Evolutionary conservation across 345 rosid genomes (phyloP).

Genomic region (Balakata baccata): DNA sequence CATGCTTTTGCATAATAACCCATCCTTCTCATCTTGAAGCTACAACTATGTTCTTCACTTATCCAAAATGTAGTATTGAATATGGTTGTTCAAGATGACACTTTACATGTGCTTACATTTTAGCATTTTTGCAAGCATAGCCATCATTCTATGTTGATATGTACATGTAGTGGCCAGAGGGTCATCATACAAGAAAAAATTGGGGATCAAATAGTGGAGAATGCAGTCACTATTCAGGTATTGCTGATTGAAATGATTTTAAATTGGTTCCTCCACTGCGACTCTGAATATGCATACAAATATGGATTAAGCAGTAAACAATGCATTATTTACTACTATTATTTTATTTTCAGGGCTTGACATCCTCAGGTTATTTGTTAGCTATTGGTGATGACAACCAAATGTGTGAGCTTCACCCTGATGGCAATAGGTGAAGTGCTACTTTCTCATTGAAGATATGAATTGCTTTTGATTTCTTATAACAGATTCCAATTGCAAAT

Average conservation of each 20-base stretch:
- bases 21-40: not conserved
- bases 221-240: constrained; percentile 81
- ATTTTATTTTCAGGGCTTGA: constrained; percentile 58
- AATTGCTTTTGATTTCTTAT: not conserved
- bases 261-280: not conserved
- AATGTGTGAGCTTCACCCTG: constrained; percentile 92
- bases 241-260: not conserved
- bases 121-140: too few species aligned
- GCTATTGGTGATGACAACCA: constrained; percentile 75
- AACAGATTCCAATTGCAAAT: not conserved
- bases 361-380: constrained; percentile 71
- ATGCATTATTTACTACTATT: not conserved
- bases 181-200: constrained; percentile 62
- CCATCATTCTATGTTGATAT: constrained; percentile 16
- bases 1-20: not conserved
- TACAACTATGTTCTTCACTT: too few species aligned
- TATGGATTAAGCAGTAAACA: not conserved
- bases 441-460: not conserved
- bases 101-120: not conserved
- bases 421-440: constrained; percentile 71
- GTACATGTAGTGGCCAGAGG: constrained; percentile 69
- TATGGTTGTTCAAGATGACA: not conserved
- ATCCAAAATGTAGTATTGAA: not conserved
- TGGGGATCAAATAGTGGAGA: constrained; percentile 47
- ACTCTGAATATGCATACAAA: constrained; percentile 11